phyloP scores from a whole-genome alignment of 768 basidiomycete species.

The Termitomyces sp. region DNA sequence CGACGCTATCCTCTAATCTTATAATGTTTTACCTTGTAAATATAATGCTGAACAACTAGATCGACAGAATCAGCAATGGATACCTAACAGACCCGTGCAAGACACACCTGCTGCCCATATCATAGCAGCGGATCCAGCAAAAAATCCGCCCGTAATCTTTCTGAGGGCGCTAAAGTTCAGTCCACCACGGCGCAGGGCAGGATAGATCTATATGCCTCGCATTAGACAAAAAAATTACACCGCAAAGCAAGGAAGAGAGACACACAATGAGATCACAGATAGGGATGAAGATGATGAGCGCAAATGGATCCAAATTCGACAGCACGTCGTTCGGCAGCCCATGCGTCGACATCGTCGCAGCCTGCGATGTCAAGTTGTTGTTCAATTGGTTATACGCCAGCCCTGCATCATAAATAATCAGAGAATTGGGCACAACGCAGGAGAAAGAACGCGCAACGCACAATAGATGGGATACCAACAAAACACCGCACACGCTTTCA shows the following conservation, averaged over 20 bases:
- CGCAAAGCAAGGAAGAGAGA: not conserved
- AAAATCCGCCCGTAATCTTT: constrained; percentile 55
- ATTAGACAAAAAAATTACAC: not conserved
- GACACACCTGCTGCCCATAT: constrained; percentile 49
- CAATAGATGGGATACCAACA: constrained; percentile 67
- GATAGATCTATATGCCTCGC: constrained; percentile 43
- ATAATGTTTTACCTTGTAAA: constrained; percentile 49
- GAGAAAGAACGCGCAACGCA: constrained; percentile 21
- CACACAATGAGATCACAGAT: constrained; percentile 54
- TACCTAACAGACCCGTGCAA: not conserved
- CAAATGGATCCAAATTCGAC: constrained; percentile 74
- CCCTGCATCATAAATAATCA: constrained; percentile 39
- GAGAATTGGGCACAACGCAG: constrained; percentile 4
- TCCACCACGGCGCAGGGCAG: constrained; percentile 43
- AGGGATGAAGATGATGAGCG: constrained; percentile 72
- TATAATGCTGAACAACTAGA: constrained; percentile 63
- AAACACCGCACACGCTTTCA: constrained; percentile 68
- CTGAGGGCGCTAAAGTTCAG: constrained; percentile 56
- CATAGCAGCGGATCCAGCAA: constrained; percentile 52
- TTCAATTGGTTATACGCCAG: constrained; percentile 75
- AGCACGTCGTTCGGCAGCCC: constrained; percentile 74
- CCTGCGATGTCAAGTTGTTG: constrained; percentile 76
- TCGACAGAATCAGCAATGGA: constrained; percentile 19
- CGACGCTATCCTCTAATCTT: constrained; percentile 17
- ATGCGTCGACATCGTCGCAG: constrained; percentile 68